These are phyloP conservation scores for Lactarius trivialis DNA, from an alignment of 768 basidiomycete genomes.

Conservation along the genomic window DNA sequence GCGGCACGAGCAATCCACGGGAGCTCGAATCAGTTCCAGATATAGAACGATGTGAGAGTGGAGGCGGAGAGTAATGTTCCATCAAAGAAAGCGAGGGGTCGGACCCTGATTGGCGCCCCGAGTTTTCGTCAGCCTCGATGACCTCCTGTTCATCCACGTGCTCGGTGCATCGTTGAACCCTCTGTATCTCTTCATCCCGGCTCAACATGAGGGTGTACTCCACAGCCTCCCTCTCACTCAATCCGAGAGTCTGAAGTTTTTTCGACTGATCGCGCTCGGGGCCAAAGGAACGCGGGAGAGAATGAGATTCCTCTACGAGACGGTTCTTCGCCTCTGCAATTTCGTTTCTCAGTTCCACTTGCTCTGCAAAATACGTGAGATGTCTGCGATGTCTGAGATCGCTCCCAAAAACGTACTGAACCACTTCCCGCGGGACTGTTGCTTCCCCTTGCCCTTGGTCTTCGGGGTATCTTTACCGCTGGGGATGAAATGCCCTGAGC, in stretches of 20 bases:
- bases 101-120: conserved; percentile 8
- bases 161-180: conserved; percentile 15
- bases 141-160: conserved; percentile 43
- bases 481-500: conserved; percentile 43
- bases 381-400: background rate
- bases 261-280: conserved; percentile 53
- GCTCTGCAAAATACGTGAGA: conserved; percentile 36
- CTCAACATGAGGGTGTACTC: conserved; percentile 83
- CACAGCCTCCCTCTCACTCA: conserved; percentile 67
- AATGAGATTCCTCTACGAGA: conserved; percentile 44
- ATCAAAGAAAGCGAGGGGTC: conserved; percentile 3
- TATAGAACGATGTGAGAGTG: conserved; percentile 24
- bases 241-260: conserved; percentile 54
- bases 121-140: conserved; percentile 42
- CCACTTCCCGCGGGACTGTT: conserved; percentile 30
- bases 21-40: conserved; percentile 22
- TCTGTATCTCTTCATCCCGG: conserved; percentile 57
- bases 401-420: conserved; percentile 30
- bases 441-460: conserved; percentile 25
- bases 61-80: conserved; percentile 15
- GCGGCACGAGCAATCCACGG: conserved; percentile 17
- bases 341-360: conserved; percentile 54
- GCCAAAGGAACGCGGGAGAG: conserved; percentile 34
- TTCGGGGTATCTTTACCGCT: conserved; percentile 27
- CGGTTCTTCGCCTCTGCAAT: conserved; percentile 53